phyloP scores from a whole-genome alignment of 139 green algal genomes.

The Mychonastes homosphaera region DNA sequence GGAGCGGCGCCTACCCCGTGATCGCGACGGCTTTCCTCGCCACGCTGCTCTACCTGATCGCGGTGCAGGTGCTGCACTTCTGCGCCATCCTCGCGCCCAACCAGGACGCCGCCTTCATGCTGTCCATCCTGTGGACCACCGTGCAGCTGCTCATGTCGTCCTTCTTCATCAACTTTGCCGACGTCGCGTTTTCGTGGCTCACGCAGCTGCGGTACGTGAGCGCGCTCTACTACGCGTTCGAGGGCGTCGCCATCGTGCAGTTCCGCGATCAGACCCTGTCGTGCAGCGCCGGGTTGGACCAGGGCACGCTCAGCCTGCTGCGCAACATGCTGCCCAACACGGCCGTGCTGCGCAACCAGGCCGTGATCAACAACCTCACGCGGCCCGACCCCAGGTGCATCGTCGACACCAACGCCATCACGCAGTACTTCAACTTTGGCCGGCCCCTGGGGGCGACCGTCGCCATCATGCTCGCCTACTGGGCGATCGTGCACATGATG shows the following conservation, averaged over 20 bases:
- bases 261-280: constrained; percentile 16
- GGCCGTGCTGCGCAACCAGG: neutral
- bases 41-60: constrained; percentile 12
- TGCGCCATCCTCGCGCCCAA: constrained; percentile 20
- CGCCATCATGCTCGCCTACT: constrained; percentile 11
- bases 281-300: constrained; percentile 16
- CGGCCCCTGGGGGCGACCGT: constrained; percentile 13
- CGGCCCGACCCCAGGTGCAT: constrained; percentile 8
- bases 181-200: constrained; percentile 23
- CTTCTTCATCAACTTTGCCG: constrained; percentile 23
- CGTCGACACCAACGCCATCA: constrained; percentile 9
- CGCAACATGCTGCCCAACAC: constrained; percentile 8
- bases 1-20: neutral
- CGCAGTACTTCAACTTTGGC: constrained; percentile 13
- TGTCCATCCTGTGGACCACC: constrained; percentile 21
- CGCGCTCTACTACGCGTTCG: constrained; percentile 22
- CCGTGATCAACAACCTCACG: neutral
- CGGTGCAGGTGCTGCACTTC: constrained; percentile 16
- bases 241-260: constrained; percentile 17
- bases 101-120: constrained; percentile 27
- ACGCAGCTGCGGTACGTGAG: constrained; percentile 20
- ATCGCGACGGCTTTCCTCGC: constrained; percentile 1
- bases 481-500: constrained; percentile 4
- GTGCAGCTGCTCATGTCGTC: constrained; percentile 22
- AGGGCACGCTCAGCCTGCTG: constrained; percentile 8